Conservation (phyloP, 1,284 basidiomycete species). For the Lignosus rhinocerotis region DNA sequence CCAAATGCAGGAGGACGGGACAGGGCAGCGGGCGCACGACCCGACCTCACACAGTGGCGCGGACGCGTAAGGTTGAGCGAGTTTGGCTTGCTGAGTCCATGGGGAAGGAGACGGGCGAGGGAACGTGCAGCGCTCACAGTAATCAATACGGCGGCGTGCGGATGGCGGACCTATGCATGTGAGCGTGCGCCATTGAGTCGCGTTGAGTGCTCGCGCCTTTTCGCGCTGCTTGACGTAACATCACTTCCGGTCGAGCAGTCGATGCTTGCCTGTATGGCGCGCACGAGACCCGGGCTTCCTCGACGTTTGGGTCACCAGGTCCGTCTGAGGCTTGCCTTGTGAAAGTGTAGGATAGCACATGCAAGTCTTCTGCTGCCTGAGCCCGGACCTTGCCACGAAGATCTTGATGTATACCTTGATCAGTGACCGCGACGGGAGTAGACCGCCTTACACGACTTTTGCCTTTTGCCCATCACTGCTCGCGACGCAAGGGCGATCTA, state of each 20-base stretch:
- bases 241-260: slow-evolving; percentile 11
- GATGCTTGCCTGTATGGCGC: slow-evolving; percentile 3
- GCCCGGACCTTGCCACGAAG: slow-evolving; percentile 12
- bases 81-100: slow-evolving; percentile 9
- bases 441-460: not conserved
- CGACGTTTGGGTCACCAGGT: slow-evolving; percentile 10
- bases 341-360: not conserved
- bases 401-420: not conserved
- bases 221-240: slow-evolving; percentile 19
- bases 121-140: slow-evolving; percentile 2
- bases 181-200: slow-evolving; percentile 6
- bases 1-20: slow-evolving; percentile 5
- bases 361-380: not conserved
- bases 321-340: not conserved
- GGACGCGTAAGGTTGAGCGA: not conserved
- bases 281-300: slow-evolving; percentile 14
- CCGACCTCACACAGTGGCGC: slow-evolving; percentile 2
- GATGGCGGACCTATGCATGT: slow-evolving; percentile 10
- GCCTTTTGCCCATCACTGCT: not conserved
- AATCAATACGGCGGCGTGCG: slow-evolving; percentile 8
- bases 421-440: not conserved
- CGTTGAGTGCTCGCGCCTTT: slow-evolving; percentile 9
- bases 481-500: not conserved
- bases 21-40: slow-evolving; percentile 16
- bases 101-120: slow-evolving; percentile 9